These are phyloP conservation scores for Chrysanthemum makinoi DNA, from an alignment of 129 eudicot genomes.

Conservation along the genomic window DNA sequence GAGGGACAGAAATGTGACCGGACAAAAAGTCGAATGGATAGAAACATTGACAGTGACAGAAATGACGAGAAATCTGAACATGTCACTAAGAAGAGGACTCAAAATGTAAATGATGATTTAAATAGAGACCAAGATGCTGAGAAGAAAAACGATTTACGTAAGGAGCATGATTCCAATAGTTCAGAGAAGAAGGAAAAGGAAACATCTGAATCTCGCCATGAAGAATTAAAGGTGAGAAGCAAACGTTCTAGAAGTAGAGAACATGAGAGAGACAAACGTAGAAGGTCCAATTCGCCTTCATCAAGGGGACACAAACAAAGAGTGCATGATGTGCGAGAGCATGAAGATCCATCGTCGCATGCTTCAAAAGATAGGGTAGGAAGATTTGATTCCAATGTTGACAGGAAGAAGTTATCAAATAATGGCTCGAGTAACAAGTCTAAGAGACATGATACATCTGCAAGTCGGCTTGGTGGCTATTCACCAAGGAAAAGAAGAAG, in stretches of 20 bases:
- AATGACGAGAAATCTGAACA: slow-evolving; percentile 37
- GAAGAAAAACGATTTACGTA: slow-evolving; percentile 47
- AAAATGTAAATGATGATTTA: slow-evolving; percentile 51
- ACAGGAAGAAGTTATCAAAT: slow-evolving; percentile 37
- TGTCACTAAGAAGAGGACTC: slow-evolving; percentile 43
- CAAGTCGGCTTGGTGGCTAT: slow-evolving; percentile 92
- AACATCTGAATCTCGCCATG: slow-evolving; percentile 37
- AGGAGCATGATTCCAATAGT: slow-evolving; percentile 34
- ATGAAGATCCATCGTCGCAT: slow-evolving; percentile 45
- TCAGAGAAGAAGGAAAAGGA: slow-evolving; percentile 46
- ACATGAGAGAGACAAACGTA: slow-evolving; percentile 50
- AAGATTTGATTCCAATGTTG: too few relatives aligned
- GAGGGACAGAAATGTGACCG: too few relatives aligned
- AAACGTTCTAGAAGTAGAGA: slow-evolving; percentile 77
- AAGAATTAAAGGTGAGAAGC: slow-evolving; percentile 54
- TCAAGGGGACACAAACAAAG: slow-evolving; percentile 53
- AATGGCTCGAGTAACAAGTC: slow-evolving; percentile 61
- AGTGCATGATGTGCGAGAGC: slow-evolving; percentile 44
- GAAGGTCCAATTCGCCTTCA: slow-evolving; percentile 56
- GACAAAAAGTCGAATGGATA: too few relatives aligned
- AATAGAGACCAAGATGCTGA: slow-evolving; percentile 39
- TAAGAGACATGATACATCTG: slow-evolving; percentile 48
- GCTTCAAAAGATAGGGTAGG: slow-evolving; percentile 50
- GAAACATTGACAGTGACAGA: too few relatives aligned
- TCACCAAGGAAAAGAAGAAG: slow-evolving; percentile 97